Conservation (phyloP, 2,329 filamentous ascomycete species). For the Stagonosporopsis chrysanthemi region DNA sequence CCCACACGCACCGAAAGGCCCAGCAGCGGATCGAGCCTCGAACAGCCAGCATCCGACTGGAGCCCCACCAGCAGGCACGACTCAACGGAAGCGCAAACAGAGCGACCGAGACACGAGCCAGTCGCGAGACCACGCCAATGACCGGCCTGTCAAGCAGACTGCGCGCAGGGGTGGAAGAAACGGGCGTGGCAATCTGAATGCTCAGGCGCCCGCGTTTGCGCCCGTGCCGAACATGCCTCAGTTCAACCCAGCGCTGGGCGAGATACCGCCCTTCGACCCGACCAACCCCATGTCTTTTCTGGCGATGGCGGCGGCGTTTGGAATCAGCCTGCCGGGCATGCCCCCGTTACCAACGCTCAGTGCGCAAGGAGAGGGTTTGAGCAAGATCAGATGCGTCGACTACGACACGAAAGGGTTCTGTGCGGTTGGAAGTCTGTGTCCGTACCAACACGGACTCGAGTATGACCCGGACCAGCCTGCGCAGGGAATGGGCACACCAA, state of each 20-base stretch:
- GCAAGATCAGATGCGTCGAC: conserved; percentile 67
- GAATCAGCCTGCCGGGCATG: conserved; percentile 53
- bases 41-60: conserved; percentile 24
- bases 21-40: conserved; percentile 24
- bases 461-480: conserved; percentile 66
- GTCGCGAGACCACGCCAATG: conserved; percentile 43
- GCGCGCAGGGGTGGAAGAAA: conserved; percentile 55
- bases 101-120: conserved; percentile 62
- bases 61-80: conserved; percentile 3
- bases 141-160: conserved; percentile 65
- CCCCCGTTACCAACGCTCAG: conserved; percentile 37
- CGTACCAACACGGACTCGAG: conserved; percentile 71
- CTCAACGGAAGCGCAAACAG: conserved; percentile 62
- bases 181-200: conserved; percentile 15
- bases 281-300: conserved; percentile 69
- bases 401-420: conserved; percentile 79
- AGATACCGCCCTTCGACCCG: conserved; percentile 63
- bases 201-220: conserved; percentile 20
- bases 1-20: conserved; percentile 35
- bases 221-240: conserved; percentile 25
- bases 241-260: conserved; percentile 8
- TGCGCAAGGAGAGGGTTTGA: conserved; percentile 44
- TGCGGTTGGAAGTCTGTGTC: conserved; percentile 70
- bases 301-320: conserved; percentile 62
- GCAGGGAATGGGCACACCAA: conserved; percentile 24